These are phyloP conservation scores for Colletotrichum theobromicola DNA, from an alignment of 2,329 filamentous ascomycete genomes.

Conservation along the genomic window DNA sequence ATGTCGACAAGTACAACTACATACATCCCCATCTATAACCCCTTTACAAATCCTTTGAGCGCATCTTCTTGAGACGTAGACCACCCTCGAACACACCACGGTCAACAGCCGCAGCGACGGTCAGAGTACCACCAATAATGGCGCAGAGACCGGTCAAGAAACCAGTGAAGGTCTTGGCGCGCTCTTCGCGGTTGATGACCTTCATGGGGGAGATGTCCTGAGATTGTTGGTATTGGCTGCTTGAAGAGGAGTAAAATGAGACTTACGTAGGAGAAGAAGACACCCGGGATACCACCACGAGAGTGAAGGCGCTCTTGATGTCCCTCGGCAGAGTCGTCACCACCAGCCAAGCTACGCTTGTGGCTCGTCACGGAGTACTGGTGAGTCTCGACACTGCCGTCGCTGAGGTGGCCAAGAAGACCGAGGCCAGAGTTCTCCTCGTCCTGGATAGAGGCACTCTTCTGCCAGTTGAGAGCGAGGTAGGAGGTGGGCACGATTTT, in stretches of 20 bases:
- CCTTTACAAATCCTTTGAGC: slow-evolving; percentile 62
- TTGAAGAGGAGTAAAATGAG: neutral
- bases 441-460: slow-evolving; percentile 48
- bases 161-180: slow-evolving; percentile 85
- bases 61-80: slow-evolving; percentile 86
- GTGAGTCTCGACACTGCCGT: slow-evolving; percentile 93
- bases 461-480: slow-evolving; percentile 87
- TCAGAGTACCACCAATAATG: slow-evolving; percentile 92
- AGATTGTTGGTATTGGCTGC: slow-evolving; percentile 24
- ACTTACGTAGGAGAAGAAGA: slow-evolving; percentile 97
- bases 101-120: slow-evolving; percentile 92
- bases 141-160: slow-evolving; percentile 96
- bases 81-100: slow-evolving; percentile 89
- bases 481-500: slow-evolving; percentile 98
- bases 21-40: neutral
- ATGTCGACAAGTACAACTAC: slow-evolving; percentile 16
- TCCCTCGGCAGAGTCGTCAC: slow-evolving; percentile 83
- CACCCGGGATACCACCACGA: slow-evolving; percentile 89
- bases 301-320: slow-evolving; percentile 93
- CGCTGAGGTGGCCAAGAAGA: slow-evolving; percentile 65
- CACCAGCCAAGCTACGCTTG: slow-evolving; percentile 84
- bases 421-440: slow-evolving; percentile 69
- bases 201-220: slow-evolving; percentile 99
- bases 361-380: slow-evolving; percentile 99
- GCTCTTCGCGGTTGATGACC: slow-evolving; percentile 94